Percentiles rank a stretch among this genome's conserved stretches.
Conservation (phyloP, 345 rosid genomes). For the Geranium brycei region DNA sequence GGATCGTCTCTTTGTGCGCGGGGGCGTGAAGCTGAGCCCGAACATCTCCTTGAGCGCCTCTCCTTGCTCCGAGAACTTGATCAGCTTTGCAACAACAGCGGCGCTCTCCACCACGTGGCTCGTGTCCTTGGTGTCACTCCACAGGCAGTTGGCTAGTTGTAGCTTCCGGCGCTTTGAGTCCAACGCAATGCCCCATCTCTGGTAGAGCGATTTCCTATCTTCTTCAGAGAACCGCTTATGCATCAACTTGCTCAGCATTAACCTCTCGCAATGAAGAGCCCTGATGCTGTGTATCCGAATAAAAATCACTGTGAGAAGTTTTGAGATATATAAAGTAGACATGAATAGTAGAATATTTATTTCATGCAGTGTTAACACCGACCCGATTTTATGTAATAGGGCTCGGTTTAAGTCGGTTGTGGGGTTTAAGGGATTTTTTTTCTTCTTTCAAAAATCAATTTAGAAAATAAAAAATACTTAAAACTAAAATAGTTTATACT, state of each 20-base stretch:
- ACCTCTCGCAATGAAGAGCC: conserved; percentile 61
- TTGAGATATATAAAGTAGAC: not conserved
- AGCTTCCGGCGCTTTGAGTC: conserved; percentile 64
- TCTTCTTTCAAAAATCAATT: too few relatives aligned
- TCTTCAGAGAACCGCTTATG: conserved; percentile 50
- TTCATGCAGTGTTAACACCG: not conserved
- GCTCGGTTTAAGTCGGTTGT: too few relatives aligned
- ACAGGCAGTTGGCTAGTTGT: conserved; percentile 56
- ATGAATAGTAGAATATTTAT: not conserved
- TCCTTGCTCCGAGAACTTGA: conserved; percentile 69
- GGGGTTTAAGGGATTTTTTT: too few relatives aligned
- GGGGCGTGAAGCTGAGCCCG: conserved; percentile 76
- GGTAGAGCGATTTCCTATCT: conserved; percentile 54
- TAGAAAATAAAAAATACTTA: too few relatives aligned
- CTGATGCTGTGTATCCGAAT: conserved; percentile 34
- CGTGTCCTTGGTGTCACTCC: conserved; percentile 55
- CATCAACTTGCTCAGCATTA: conserved; percentile 76
- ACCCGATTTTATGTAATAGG: too few relatives aligned
- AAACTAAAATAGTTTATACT: too few relatives aligned
- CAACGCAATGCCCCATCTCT: conserved; percentile 61
- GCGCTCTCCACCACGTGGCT: conserved; percentile 58
- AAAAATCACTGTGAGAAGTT: conserved; percentile 1
- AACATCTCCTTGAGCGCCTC: conserved; percentile 72
- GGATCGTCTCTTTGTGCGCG: conserved; percentile 37
- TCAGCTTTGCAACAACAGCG: conserved; percentile 62